phyloP scores from a whole-genome alignment of 2,329 filamentous ascomycete genomes.

The Penicillium sp. region DNA sequence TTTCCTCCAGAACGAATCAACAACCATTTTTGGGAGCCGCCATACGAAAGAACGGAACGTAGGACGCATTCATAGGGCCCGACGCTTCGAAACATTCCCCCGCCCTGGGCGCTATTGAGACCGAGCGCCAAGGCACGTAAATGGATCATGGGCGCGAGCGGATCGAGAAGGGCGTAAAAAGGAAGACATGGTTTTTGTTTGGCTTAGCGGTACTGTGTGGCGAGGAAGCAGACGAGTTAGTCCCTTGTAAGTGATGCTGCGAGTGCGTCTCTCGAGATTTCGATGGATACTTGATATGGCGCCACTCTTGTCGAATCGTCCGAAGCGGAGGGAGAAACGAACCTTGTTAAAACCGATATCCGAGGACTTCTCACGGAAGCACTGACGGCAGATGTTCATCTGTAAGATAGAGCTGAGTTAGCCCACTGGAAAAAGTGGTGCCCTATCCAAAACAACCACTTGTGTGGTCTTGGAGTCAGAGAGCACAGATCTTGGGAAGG shows the following conservation, averaged over 20 bases:
- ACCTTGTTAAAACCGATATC: conserved; percentile 71
- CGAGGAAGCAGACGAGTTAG: too few species aligned
- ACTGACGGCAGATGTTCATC: conserved; percentile 62
- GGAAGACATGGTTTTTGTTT: conserved; percentile 25
- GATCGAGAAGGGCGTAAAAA: conserved; percentile 27
- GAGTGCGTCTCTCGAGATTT: background rate
- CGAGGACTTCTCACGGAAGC: conserved; percentile 66
- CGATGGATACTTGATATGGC: background rate
- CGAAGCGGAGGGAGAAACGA: conserved; percentile 29
- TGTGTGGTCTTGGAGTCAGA: too few species aligned
- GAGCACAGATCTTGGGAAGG: conserved; percentile 1
- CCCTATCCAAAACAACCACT: too few species aligned
- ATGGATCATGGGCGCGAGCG: conserved; percentile 35
- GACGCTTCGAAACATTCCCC: conserved; percentile 23
- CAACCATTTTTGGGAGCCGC: conserved; percentile 21
- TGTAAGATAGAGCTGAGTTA: conserved; percentile 24
- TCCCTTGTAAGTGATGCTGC: conserved; percentile 7
- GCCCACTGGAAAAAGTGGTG: too few species aligned
- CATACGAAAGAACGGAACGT: conserved; percentile 19
- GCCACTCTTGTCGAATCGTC: background rate
- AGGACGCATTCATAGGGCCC: conserved; percentile 15
- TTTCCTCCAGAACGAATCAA: conserved; percentile 18
- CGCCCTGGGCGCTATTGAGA: conserved; percentile 19
- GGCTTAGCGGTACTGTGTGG: conserved; percentile 37
- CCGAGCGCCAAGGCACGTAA: conserved; percentile 31